phyloP scores from a whole-genome alignment of 2,329 filamentous ascomycete genomes.

The Xylariaceae sp. region DNA sequence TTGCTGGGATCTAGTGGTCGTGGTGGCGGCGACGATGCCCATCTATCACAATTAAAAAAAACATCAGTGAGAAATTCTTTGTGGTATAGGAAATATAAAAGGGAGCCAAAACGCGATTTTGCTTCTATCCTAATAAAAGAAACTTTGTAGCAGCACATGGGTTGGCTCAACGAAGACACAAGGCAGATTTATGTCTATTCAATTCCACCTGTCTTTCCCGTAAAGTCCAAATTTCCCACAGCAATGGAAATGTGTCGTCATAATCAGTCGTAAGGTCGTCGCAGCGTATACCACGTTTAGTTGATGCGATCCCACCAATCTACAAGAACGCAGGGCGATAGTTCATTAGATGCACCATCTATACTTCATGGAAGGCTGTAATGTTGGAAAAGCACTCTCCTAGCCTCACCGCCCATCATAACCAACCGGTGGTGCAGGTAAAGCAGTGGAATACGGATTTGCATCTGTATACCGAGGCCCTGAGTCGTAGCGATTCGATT shows the following conservation, averaged over 20 bases:
- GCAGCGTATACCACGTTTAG: background rate
- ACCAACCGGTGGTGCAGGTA: constrained; percentile 50
- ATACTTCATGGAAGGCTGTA: constrained; percentile 3
- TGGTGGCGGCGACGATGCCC: constrained; percentile 46
- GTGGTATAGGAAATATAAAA: constrained; percentile 28
- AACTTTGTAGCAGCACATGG: constrained; percentile 23
- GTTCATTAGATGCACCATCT: constrained; percentile 19
- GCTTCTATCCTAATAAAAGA: constrained; percentile 36
- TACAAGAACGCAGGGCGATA: constrained; percentile 2
- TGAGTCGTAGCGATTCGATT: constrained; percentile 48
- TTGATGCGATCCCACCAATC: background rate
- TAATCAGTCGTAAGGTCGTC: constrained; percentile 35
- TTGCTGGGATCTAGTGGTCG: constrained; percentile 26
- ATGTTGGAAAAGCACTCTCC: background rate
- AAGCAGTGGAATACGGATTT: constrained; percentile 51
- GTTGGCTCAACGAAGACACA: constrained; percentile 23
- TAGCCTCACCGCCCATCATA: constrained; percentile 45
- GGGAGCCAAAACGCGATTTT: constrained; percentile 27
- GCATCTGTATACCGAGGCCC: constrained; percentile 55
- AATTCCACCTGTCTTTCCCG: constrained; percentile 22
- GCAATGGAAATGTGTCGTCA: constrained; percentile 25
- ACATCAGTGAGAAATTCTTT: constrained; percentile 46
- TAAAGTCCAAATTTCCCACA: constrained; percentile 19
- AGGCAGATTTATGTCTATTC: constrained; percentile 22
- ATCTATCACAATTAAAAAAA: constrained; percentile 49